A percentile compares a stretch with the other conserved stretches of the same genome.
These are phyloP conservation scores for Apiospora saccharicola DNA, from an alignment of 2,329 filamentous ascomycete species.

Conservation along the genomic window DNA sequence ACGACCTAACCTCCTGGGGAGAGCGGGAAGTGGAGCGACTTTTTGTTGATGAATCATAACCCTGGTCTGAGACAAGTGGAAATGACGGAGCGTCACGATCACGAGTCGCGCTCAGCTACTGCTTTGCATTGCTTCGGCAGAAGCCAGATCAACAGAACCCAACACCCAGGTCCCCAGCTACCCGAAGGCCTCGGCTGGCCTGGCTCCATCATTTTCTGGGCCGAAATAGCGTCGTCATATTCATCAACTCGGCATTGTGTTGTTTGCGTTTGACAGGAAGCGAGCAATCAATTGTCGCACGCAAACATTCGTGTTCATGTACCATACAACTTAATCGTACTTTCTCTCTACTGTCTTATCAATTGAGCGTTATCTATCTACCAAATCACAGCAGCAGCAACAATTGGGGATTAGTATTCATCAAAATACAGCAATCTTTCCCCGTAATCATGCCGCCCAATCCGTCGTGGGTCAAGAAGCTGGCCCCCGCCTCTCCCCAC, in stretches of 20 bases:
- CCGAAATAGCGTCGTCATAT: conserved; percentile 17
- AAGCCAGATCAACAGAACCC: neutral
- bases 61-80: neutral
- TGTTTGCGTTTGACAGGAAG: neutral
- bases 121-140: no score
- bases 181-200: neutral
- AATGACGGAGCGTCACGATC: conserved; percentile 13
- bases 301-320: conserved; percentile 7
- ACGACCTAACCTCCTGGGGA: no score
- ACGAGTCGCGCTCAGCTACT: neutral
- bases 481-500: conserved; percentile 71
- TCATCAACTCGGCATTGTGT: neutral
- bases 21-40: neutral
- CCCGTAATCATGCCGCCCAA: neutral
- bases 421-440: neutral
- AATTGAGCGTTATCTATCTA: conserved; percentile 3
- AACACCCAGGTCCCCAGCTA: neutral
- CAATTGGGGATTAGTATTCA: no score
- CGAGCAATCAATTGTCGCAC: neutral
- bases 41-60: neutral
- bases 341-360: neutral
- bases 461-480: conserved; percentile 66
- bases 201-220: neutral
- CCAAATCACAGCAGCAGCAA: neutral
- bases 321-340: neutral